These are phyloP conservation scores for Talaromyces sp. DNA, from an alignment of 2,329 filamentous ascomycete genomes.

Conservation along the genomic window DNA sequence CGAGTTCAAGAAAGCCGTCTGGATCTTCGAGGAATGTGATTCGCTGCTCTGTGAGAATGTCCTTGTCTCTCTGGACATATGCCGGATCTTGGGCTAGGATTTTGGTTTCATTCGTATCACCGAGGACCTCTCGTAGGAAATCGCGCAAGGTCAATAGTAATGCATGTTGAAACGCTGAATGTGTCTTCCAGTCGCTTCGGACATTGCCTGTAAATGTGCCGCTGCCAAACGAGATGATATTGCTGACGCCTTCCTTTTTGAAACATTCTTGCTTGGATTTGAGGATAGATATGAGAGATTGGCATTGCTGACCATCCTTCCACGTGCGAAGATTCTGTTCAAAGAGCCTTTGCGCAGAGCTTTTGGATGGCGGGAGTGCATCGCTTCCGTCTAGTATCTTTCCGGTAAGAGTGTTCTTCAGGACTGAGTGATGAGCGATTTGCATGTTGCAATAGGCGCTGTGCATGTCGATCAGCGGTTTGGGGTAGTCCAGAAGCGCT, in stretches of 20 bases:
- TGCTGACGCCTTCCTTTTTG: not conserved
- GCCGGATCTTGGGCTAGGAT: not conserved
- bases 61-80: not conserved
- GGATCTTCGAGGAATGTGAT: not conserved
- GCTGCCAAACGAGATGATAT: constrained; percentile 3
- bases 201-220: not conserved
- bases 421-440: not conserved
- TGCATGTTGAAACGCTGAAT: not conserved
- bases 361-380: not conserved
- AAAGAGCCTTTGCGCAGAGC: not conserved
- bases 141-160: not conserved
- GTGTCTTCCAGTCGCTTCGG: not conserved
- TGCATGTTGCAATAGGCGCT: not conserved
- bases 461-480: not conserved
- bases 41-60: not conserved
- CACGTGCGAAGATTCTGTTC: not conserved
- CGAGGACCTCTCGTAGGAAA: not conserved
- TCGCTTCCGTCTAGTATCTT: not conserved
- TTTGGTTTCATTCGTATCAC: not conserved
- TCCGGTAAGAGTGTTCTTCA: not conserved
- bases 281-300: not conserved
- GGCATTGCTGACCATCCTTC: not conserved
- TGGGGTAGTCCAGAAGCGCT: not conserved
- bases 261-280: not conserved
- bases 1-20: constrained; percentile 1